A percentile compares a stretch with the other conserved stretches of the same genome.
Evolutionary conservation across 306 rosid genomes (phyloP).

Genomic region (Trifolium pratense): DNA sequence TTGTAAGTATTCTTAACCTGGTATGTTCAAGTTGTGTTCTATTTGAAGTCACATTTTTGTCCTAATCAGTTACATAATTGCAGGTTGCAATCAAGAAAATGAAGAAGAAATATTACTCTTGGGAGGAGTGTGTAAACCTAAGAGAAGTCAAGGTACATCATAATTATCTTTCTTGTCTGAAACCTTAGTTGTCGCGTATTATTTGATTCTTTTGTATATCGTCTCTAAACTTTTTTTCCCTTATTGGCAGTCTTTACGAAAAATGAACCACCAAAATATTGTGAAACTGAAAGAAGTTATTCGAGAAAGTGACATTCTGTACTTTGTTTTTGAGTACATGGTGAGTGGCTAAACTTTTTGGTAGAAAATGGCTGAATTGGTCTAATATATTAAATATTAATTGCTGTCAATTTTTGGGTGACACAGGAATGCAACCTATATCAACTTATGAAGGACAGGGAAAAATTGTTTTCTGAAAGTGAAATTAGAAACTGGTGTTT

Average conservation of each 20-base stretch:
- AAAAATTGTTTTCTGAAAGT: constrained; percentile 78
- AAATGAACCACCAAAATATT: constrained; percentile 91
- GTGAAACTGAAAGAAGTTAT: constrained; percentile 97
- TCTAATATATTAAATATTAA: constrained; percentile 21
- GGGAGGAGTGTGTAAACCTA: constrained; percentile 96
- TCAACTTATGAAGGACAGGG: constrained; percentile 92
- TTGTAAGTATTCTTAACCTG: constrained; percentile 63
- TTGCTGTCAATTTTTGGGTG: constrained; percentile 29
- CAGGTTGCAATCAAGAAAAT: constrained; percentile 97
- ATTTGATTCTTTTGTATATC: constrained; percentile 22
- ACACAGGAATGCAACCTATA: constrained; percentile 86
- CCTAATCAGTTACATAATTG: constrained; percentile 25
- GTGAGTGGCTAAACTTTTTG: constrained; percentile 51
- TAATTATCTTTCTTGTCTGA: background rate
- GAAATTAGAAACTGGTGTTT: constrained; percentile 93
- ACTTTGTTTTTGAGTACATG: constrained; percentile 95
- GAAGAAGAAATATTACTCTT: constrained; percentile 94
- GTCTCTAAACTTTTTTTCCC: constrained; percentile 11
- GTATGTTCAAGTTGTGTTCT: background rate
- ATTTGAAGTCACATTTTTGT: constrained; percentile 3
- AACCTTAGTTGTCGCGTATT: background rate
- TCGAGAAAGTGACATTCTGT: constrained; percentile 83
- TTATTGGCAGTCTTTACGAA: constrained; percentile 70
- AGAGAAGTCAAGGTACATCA: constrained; percentile 90
- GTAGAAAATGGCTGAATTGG: background rate